These are phyloP conservation scores for Grosmannia serpens DNA, from an alignment of 2,329 filamentous ascomycete species.

Conservation along the genomic window DNA sequence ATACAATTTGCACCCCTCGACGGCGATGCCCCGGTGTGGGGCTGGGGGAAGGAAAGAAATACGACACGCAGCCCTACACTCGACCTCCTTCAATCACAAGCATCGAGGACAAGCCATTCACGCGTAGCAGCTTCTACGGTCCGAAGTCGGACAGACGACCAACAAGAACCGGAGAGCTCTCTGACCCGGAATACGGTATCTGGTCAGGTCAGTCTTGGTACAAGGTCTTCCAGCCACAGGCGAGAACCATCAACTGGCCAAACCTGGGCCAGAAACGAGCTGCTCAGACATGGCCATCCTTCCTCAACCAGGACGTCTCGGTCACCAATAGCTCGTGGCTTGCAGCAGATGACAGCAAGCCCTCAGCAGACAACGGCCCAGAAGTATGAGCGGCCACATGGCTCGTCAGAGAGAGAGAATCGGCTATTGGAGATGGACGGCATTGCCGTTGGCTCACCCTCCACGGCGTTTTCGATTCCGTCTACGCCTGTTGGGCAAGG, in stretches of 20 bases:
- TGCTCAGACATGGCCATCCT: background rate
- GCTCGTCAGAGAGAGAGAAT: background rate
- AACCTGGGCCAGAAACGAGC: background rate
- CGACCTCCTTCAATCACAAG: background rate
- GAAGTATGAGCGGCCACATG: background rate
- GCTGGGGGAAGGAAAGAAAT: conserved; percentile 1
- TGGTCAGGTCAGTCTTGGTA: background rate
- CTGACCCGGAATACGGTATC: background rate
- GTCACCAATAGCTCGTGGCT: background rate
- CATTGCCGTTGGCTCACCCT: background rate
- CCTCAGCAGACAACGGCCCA: background rate
- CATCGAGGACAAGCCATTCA: background rate
- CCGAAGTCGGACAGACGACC: background rate
- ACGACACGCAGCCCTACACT: background rate
- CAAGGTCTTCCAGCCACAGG: background rate
- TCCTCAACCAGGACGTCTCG: background rate
- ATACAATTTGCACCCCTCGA: conserved; percentile 4
- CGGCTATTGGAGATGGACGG: background rate
- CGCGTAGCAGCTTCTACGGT: background rate
- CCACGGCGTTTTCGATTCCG: background rate
- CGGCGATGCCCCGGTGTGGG: conserved; percentile 6
- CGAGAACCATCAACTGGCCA: background rate
- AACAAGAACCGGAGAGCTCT: background rate
- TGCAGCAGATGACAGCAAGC: background rate
- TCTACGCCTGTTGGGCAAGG: background rate